Conservation (phyloP, 352 stramenopile genomes). For the Phytopythium sindhum region DNA sequence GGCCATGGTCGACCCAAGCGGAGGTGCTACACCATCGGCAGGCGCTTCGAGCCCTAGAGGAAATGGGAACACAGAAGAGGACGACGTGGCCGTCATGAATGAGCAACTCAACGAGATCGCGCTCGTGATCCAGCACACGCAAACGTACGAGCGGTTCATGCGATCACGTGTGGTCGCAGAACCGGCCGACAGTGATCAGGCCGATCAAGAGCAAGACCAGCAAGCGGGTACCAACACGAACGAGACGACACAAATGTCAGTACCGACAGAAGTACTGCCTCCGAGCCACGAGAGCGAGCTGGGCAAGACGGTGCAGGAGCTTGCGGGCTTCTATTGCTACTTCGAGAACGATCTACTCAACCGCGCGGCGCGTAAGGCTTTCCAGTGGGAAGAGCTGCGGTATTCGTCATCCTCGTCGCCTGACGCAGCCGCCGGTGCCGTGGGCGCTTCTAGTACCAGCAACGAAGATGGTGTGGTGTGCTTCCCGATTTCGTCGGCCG, state of each 20-base stretch:
- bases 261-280: slow-evolving; percentile 30
- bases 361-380: slow-evolving; percentile 75
- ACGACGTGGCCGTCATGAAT: slow-evolving; percentile 71
- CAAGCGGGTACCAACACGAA: background rate
- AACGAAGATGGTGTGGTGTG: slow-evolving; percentile 31
- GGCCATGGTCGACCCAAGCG: background rate
- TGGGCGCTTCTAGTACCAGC: slow-evolving; percentile 5
- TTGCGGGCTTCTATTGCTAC: slow-evolving; percentile 84
- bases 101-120: slow-evolving; percentile 86
- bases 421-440: slow-evolving; percentile 6
- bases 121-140: slow-evolving; percentile 83
- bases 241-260: slow-evolving; percentile 6
- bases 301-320: slow-evolving; percentile 77
- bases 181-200: background rate
- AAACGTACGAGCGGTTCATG: slow-evolving; percentile 89
- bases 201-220: slow-evolving; percentile 9
- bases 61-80: slow-evolving; percentile 20
- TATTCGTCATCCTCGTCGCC: slow-evolving; percentile 33
- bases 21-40: slow-evolving; percentile 9
- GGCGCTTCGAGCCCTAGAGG: slow-evolving; percentile 10
- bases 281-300: slow-evolving; percentile 69
- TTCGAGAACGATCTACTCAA: slow-evolving; percentile 82
- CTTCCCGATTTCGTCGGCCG: slow-evolving; percentile 77
- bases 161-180: slow-evolving; percentile 44
- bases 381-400: slow-evolving; percentile 82